Evolutionary conservation across 1,139 yeast species (phyloP), one percentile per base, ranked within the genome.

Genomic region (Scheffersomyces cryptocercus): DNA sequence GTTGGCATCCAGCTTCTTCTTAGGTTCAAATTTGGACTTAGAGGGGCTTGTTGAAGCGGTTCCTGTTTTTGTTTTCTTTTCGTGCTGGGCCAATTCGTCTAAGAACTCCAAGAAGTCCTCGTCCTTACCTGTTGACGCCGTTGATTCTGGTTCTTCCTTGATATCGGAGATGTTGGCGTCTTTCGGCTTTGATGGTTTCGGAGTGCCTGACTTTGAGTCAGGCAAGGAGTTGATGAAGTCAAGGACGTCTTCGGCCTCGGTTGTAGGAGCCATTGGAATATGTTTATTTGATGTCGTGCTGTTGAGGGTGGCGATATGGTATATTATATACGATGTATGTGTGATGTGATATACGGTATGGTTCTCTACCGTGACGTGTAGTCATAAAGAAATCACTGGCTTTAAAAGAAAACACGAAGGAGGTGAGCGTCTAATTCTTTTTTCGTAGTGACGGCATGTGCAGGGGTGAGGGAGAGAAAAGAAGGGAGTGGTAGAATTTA

Each of bases 151-250:
- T 40, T 12, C 28, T 33, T 36, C 38, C 29, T 34, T 31, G 26
- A 10, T 16, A n/a, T 28, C 36, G n/a, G 55, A 55, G 41, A 55
- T 53, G 8, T 56, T 45, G 32, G 51, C 47, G 6, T 59, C 59
- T 37, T 58, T 59, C 32, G 50, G 59, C 7, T 42, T 48, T 9
- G 52, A 45, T 7, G 73, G 70, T 32, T 60, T 62, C 9, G 73
- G 69, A 13, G 75, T 68, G 16, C 59, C 60, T n/a, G 67, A 49
- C 46, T 75, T 73, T 29, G 82, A 77, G 47, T 84, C 89, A 9
- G 96, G 97, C 38, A 93, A 75, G 1, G 96, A 87, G 59, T 91
- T 95, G 56, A 93, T 77, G 62, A 93, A 87, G 54, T 91, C 96
- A 52, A 91, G 70, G 9, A 93, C 97, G 58, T 91, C 97, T 56